Evolutionary conservation across 352 stramenopile species (phyloP).

Genomic region (Phytophthora palmivora): DNA sequence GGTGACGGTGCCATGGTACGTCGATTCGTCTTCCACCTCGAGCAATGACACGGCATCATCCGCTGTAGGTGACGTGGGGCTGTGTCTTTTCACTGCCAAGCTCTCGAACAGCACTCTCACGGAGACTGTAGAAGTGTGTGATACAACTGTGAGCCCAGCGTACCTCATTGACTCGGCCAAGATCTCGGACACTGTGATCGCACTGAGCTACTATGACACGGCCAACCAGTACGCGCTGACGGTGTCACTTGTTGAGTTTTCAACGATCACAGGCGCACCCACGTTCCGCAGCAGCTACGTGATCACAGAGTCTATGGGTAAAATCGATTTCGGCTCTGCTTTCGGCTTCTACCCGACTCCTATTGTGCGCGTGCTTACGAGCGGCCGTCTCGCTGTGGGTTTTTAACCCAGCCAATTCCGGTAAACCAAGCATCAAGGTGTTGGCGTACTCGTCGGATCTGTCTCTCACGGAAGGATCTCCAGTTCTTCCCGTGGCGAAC

Average conservation of each 20-base stretch:
- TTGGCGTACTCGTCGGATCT: constrained; percentile 71
- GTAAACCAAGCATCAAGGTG: constrained; percentile 80
- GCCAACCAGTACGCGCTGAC: constrained; percentile 83
- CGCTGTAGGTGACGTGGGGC: constrained; percentile 45
- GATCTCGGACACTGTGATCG: constrained; percentile 66
- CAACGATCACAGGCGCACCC: constrained; percentile 49
- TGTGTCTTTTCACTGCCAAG: constrained; percentile 68
- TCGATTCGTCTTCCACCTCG: constrained; percentile 43
- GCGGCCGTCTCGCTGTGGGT: constrained; percentile 64
- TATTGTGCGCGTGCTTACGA: constrained; percentile 53
- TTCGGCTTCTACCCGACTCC: constrained; percentile 78
- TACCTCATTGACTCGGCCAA: constrained; percentile 80
- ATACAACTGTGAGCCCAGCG: constrained; percentile 59
- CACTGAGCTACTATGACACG: constrained; percentile 73
- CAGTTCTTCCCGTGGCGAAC: constrained; percentile 73
- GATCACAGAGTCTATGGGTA: constrained; percentile 59
- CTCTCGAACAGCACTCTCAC: constrained; percentile 31
- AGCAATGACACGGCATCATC: constrained; percentile 60
- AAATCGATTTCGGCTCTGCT: constrained; percentile 73
- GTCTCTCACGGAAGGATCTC: constrained; percentile 56
- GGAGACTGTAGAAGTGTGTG: constrained; percentile 49
- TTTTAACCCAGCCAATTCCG: constrained; percentile 83
- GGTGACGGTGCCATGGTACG: constrained; percentile 77
- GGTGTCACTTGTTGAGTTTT: constrained; percentile 74
- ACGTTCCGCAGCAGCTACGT: constrained; percentile 80